phyloP scores from a whole-genome alignment of 495 filamentous ascomycete species.

The Hypoxylon perforatum region DNA sequence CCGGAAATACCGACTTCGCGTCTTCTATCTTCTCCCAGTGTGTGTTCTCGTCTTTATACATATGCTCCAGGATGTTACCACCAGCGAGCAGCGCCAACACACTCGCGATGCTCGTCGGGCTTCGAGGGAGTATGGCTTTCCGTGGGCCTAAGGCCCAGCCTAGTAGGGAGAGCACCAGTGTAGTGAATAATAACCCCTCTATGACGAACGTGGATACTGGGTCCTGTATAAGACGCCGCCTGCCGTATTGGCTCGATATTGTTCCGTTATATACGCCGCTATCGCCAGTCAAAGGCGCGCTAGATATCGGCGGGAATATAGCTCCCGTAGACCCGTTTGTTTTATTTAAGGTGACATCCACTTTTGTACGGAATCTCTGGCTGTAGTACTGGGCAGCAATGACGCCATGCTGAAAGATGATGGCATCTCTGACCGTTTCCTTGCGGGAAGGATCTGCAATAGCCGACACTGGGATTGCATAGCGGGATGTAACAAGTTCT shows the following conservation, averaged over 20 bases:
- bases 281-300: background rate
- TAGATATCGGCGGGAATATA: background rate
- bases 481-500: slow-evolving; percentile 32
- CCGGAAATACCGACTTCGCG: slow-evolving; percentile 4
- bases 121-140: slow-evolving; percentile 41
- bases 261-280: slow-evolving; percentile 1
- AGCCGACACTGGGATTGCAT: slow-evolving; percentile 18
- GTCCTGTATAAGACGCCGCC: slow-evolving; percentile 33
- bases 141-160: slow-evolving; percentile 4
- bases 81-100: slow-evolving; percentile 48
- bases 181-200: slow-evolving; percentile 19
- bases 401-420: slow-evolving; percentile 39
- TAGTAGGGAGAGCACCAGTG: slow-evolving; percentile 5
- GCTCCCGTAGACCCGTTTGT: slow-evolving; percentile 9
- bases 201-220: slow-evolving; percentile 29
- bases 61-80: slow-evolving; percentile 33
- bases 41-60: slow-evolving; percentile 12
- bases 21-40: slow-evolving; percentile 9
- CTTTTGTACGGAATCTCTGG: background rate
- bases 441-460: slow-evolving; percentile 23
- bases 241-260: background rate
- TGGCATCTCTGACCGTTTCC: slow-evolving; percentile 17
- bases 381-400: slow-evolving; percentile 34
- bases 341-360: slow-evolving; percentile 10
- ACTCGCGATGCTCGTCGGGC: slow-evolving; percentile 47